These are phyloP conservation scores for Ophiostoma novo-ulmi DNA, from an alignment of 2,329 filamentous ascomycete species.

Conservation along the genomic window DNA sequence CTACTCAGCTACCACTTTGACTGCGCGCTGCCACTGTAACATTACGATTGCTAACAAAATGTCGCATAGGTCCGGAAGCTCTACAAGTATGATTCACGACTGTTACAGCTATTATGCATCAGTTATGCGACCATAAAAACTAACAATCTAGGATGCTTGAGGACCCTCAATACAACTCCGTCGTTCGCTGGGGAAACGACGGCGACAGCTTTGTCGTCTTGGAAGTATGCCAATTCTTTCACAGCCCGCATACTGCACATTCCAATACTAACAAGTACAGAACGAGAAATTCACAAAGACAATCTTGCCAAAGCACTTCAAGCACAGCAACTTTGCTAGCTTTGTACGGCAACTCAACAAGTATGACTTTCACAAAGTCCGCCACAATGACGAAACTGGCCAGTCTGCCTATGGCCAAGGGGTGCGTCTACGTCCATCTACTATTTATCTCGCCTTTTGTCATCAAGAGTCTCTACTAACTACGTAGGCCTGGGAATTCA, in stretches of 20 bases:
- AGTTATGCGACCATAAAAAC: neutral
- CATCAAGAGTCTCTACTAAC: neutral
- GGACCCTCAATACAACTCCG: slow-evolving; percentile 84
- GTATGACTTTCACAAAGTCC: slow-evolving; percentile 85
- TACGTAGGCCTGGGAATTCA: slow-evolving; percentile 86
- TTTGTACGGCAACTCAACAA: slow-evolving; percentile 69
- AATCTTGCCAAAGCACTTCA: slow-evolving; percentile 96
- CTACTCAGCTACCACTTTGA: neutral
- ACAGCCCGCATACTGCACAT: neutral
- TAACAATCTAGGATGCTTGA: slow-evolving; percentile 74
- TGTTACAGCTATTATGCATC: neutral
- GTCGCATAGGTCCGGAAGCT: slow-evolving; percentile 79
- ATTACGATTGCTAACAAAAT: slow-evolving; percentile 22
- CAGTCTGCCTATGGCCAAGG: slow-evolving; percentile 76
- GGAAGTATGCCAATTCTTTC: slow-evolving; percentile 58
- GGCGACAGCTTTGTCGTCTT: slow-evolving; percentile 95
- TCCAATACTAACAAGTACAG: slow-evolving; percentile 42
- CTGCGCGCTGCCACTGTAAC: neutral
- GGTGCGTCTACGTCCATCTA: slow-evolving; percentile 43
- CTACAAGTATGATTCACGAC: slow-evolving; percentile 66
- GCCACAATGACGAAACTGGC: slow-evolving; percentile 81
- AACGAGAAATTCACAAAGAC: slow-evolving; percentile 98
- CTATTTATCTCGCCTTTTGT: neutral
- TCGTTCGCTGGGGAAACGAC: slow-evolving; percentile 92
- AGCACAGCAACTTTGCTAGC: slow-evolving; percentile 97